These are phyloP conservation scores for Melampsora larici-populina DNA, from an alignment of 1,284 basidiomycete genomes.

Conservation along the genomic window DNA sequence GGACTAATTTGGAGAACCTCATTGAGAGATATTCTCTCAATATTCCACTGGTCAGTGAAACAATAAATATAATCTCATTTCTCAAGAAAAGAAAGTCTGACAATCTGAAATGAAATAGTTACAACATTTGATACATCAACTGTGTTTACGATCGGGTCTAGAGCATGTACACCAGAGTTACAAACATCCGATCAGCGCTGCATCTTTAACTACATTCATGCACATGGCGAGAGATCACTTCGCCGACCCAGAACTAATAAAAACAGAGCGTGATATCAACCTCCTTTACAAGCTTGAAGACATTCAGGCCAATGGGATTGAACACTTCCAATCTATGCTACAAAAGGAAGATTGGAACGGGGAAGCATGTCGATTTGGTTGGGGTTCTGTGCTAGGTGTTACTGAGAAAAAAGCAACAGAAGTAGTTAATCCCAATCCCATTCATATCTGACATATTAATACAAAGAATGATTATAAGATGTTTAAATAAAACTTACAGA, in stretches of 20 bases:
- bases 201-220: constrained; percentile 5
- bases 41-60: constrained; percentile 5
- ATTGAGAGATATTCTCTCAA: neutral
- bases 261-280: neutral
- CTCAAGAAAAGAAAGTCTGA: too few species aligned
- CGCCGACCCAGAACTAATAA: neutral
- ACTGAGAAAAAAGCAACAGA: neutral
- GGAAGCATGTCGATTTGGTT: neutral
- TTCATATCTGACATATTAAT: too few species aligned
- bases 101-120: neutral
- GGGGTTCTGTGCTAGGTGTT: neutral
- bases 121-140: constrained; percentile 11
- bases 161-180: neutral
- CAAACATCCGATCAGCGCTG: neutral
- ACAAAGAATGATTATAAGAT: too few species aligned
- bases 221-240: constrained; percentile 4
- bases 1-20: neutral
- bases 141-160: neutral
- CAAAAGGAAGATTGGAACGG: neutral
- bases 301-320: neutral
- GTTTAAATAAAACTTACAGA: too few species aligned
- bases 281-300: neutral
- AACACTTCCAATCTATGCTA: neutral
- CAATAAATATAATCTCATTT: too few species aligned
- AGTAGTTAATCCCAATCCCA: neutral